Evolutionary conservation across 2,329 filamentous ascomycete species (phyloP).

Genomic region (Pestalotiopsis sp.): DNA sequence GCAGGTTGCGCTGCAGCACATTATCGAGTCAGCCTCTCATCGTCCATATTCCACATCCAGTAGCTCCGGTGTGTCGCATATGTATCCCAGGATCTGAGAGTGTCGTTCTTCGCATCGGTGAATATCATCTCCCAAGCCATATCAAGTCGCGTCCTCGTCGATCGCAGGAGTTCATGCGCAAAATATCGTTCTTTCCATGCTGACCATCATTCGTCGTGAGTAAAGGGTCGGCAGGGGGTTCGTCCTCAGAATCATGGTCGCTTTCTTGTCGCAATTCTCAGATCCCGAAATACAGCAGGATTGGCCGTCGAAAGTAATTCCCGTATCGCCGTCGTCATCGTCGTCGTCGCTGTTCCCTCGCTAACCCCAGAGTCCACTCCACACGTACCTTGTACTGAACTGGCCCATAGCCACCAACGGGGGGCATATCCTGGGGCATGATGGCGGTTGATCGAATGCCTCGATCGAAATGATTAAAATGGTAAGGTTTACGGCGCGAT

Average conservation of each 20-base stretch:
- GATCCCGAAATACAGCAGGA: background rate
- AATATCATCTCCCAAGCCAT: too few relatives aligned
- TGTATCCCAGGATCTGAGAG: too few relatives aligned
- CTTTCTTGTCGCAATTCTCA: background rate
- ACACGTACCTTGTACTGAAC: conserved; percentile 90
- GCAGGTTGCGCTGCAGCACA: conserved; percentile 77
- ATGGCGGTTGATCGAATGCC: conserved; percentile 34
- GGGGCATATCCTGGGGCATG: conserved; percentile 99
- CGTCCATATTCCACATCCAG: background rate
- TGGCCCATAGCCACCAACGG: conserved; percentile 88
- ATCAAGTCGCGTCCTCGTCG: too few relatives aligned
- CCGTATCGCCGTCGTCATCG: background rate
- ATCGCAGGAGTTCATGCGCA: too few relatives aligned
- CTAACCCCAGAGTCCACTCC: background rate
- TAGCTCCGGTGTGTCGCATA: background rate
- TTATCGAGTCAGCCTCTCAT: background rate
- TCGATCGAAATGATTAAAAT: background rate
- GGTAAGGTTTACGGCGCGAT: background rate
- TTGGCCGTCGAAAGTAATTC: background rate
- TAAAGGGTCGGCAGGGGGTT: background rate
- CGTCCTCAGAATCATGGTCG: background rate
- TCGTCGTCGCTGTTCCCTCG: background rate
- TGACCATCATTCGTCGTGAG: background rate
- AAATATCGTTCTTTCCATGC: background rate
- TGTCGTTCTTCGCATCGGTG: too few relatives aligned